A percentile compares a stretch with the other conserved stretches of the same genome.
Conservation (phyloP, 257 asterid species). For the Solanum chilense region DNA sequence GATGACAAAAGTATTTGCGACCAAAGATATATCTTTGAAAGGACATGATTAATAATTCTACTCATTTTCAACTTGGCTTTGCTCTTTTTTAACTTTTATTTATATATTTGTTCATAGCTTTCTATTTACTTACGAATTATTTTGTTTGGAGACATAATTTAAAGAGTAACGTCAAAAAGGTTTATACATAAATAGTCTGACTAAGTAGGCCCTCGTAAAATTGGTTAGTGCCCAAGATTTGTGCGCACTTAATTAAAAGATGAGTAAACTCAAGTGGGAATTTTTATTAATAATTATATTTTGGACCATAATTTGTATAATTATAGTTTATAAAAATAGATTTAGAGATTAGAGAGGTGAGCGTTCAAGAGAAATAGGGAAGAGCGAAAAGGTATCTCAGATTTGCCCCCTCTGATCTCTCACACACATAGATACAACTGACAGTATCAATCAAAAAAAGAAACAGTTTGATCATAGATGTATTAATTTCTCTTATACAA, state of each 20-base stretch:
- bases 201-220: background rate
- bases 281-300: too few relatives aligned
- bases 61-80: background rate
- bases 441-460: background rate
- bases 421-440: background rate
- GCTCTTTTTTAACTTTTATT: background rate
- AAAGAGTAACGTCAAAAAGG: background rate
- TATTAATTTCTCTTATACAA: background rate
- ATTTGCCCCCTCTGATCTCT: rapidly evolving
- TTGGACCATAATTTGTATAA: background rate
- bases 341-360: background rate
- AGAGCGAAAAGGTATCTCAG: background rate
- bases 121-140: background rate
- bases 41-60: background rate
- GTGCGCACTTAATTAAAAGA: background rate
- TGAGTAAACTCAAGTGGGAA: background rate
- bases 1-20: too few relatives aligned
- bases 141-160: background rate
- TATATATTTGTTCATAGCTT: background rate
- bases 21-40: background rate
- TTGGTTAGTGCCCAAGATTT: background rate
- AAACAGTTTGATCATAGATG: background rate
- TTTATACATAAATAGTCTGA: background rate
- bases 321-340: too few relatives aligned
- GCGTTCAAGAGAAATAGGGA: background rate